These are phyloP conservation scores for Talaromyces sp. DNA, from an alignment of 2,329 filamentous ascomycete genomes.

Conservation along the genomic window DNA sequence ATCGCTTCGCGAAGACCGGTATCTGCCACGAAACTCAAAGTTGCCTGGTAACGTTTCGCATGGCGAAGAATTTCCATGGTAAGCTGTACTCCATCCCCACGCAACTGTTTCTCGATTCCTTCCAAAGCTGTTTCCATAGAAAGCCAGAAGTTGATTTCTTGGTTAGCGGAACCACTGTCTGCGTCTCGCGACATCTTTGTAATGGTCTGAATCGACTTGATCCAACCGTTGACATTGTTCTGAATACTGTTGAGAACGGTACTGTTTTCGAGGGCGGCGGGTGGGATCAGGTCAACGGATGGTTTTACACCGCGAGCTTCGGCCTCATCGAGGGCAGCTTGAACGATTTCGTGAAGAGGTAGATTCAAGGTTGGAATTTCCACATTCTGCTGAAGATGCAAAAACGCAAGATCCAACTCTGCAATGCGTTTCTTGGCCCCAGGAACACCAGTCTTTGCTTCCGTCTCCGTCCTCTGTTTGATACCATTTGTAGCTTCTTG, in stretches of 20 bases:
- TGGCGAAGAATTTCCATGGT: conserved; percentile 95
- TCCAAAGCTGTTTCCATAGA: conserved; percentile 94
- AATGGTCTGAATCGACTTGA: conserved; percentile 95
- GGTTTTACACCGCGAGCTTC: conserved; percentile 65
- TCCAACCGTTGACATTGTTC: conserved; percentile 93
- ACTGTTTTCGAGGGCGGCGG: conserved; percentile 77
- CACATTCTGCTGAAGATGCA: conserved; percentile 94
- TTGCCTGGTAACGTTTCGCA: conserved; percentile 96
- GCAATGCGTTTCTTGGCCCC: conserved; percentile 97
- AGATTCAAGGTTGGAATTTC: conserved; percentile 92
- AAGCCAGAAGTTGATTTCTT: conserved; percentile 99
- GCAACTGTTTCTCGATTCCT: conserved; percentile 83
- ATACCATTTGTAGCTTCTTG: conserved; percentile 65
- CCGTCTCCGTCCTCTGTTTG: conserved; percentile 76
- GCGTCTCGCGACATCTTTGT: conserved; percentile 92
- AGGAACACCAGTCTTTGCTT: conserved; percentile 90
- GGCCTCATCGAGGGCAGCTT: conserved; percentile 78
- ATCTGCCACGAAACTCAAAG: conserved; percentile 93
- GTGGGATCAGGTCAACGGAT: conserved; percentile 74
- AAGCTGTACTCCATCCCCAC: conserved; percentile 82
- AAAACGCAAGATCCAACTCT: conserved; percentile 84
- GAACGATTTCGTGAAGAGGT: conserved; percentile 83
- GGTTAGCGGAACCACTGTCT: conserved; percentile 74
- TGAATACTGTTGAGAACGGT: conserved; percentile 91
- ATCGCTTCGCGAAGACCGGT: conserved; percentile 94